Percentiles rank a stretch among this genome's conserved stretches.
phyloP scores from a whole-genome alignment of 176 grass and related monocot species.

The Lolium perenne region DNA sequence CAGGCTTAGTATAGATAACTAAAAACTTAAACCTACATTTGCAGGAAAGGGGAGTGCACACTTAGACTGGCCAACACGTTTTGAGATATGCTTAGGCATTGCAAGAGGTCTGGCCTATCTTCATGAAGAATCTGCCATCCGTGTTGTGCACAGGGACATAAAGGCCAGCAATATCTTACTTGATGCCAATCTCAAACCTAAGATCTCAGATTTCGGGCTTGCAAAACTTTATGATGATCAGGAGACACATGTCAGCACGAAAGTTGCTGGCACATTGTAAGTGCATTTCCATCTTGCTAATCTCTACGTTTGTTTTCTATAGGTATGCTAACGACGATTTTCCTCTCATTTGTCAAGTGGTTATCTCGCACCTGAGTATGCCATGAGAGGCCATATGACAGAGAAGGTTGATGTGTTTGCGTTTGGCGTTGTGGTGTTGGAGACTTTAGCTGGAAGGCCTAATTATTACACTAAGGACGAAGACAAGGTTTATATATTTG shows the following conservation, averaged over 20 bases:
- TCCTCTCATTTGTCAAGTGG: slow-evolving; percentile 52
- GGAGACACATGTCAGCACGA: slow-evolving; percentile 74
- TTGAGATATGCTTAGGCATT: slow-evolving; percentile 72
- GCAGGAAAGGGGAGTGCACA: slow-evolving; percentile 57
- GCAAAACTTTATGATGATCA: slow-evolving; percentile 75
- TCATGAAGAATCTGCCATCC: slow-evolving; percentile 69
- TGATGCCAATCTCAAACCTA: slow-evolving; percentile 66
- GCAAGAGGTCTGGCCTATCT: slow-evolving; percentile 74
- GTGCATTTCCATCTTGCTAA: slow-evolving; percentile 6
- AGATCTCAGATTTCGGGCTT: slow-evolving; percentile 84
- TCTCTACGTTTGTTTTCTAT: not conserved
- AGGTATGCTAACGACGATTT: not conserved
- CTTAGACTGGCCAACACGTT: slow-evolving; percentile 65
- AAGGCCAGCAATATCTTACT: slow-evolving; percentile 80
- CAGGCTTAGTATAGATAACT: slow-evolving; percentile 1
- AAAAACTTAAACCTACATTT: slow-evolving; percentile 21
- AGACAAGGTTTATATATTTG: slow-evolving; percentile 22
- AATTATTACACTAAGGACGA: slow-evolving; percentile 20
- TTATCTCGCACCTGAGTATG: slow-evolving; percentile 85
- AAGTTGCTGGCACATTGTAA: slow-evolving; percentile 81
- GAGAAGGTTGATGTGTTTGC: slow-evolving; percentile 84
- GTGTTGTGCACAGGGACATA: slow-evolving; percentile 79
- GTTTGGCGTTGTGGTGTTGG: slow-evolving; percentile 64
- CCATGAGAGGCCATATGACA: slow-evolving; percentile 86
- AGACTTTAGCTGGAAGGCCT: slow-evolving; percentile 23